These are phyloP conservation scores for Silene noctiflora DNA, from an alignment of 179 eudicot species.

Conservation along the genomic window DNA sequence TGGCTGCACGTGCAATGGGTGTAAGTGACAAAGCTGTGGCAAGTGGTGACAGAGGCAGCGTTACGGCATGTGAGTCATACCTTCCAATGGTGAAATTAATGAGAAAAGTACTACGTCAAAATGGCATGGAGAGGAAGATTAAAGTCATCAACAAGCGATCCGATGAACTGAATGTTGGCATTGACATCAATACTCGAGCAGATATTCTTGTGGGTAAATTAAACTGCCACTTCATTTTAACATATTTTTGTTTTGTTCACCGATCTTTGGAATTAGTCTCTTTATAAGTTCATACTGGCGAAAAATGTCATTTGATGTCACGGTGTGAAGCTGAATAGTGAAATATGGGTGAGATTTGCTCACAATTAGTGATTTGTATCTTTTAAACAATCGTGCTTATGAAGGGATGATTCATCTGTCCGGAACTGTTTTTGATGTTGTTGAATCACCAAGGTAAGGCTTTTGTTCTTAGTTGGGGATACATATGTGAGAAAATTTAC, in stretches of 20 bases:
- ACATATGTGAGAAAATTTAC: neutral
- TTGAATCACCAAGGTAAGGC: neutral
- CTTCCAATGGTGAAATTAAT: slow-evolving; percentile 90
- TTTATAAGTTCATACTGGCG: neutral
- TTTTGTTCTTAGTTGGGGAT: neutral
- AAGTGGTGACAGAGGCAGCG: slow-evolving; percentile 44
- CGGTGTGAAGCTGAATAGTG: neutral
- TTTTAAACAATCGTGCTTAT: neutral
- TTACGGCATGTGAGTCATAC: slow-evolving; percentile 86
- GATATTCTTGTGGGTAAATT: slow-evolving; percentile 68
- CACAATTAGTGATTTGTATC: neutral
- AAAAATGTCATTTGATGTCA: neutral
- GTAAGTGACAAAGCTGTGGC: slow-evolving; percentile 23
- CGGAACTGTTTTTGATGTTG: neutral
- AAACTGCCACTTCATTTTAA: neutral
- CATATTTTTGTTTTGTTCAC: neutral
- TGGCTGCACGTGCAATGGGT: slow-evolving; percentile 83
- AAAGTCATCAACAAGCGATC: slow-evolving; percentile 76
- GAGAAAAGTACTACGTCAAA: slow-evolving; percentile 64
- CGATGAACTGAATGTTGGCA: slow-evolving; percentile 70
- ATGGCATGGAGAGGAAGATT: slow-evolving; percentile 59
- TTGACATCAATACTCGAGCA: slow-evolving; percentile 62
- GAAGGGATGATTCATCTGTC: neutral
- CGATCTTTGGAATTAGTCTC: neutral
- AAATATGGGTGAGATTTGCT: neutral